Evolutionary conservation across 768 basidiomycete species (phyloP).

Genomic region (Paxillus involutus): DNA sequence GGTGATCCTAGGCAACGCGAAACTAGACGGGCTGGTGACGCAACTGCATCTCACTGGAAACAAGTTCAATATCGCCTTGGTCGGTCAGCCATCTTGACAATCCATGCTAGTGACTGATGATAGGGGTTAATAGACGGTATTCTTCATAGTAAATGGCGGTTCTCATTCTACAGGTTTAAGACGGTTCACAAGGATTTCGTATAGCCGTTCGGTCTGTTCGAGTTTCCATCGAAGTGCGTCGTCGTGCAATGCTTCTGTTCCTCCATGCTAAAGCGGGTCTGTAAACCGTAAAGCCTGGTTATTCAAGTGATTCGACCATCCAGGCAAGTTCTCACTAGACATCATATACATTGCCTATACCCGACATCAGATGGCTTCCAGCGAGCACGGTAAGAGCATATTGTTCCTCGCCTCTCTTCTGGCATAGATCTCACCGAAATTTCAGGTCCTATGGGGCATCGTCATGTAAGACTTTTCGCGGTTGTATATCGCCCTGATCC

Average conservation of each 20-base stretch:
- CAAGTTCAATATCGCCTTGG: conserved; percentile 63
- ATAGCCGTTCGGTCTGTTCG: conserved; percentile 49
- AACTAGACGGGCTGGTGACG: conserved; percentile 54
- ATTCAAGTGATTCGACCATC: conserved; percentile 63
- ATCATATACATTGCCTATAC: not conserved
- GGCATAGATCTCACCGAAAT: not conserved
- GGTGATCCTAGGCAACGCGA: conserved; percentile 49
- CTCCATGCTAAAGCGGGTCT: not conserved
- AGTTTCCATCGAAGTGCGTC: conserved; percentile 66
- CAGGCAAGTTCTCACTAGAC: conserved; percentile 33
- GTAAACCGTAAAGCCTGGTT: conserved; percentile 24
- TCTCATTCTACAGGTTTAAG: not conserved
- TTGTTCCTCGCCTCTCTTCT: not conserved
- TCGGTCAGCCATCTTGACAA: conserved; percentile 35
- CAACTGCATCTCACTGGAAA: conserved; percentile 56
- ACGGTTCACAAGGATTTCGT: not conserved
- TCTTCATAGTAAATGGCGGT: conserved; percentile 52
- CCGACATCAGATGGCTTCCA: conserved; percentile 51
- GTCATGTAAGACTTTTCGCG: conserved; percentile 45
- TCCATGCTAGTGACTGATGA: not conserved
- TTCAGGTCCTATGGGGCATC: conserved; percentile 58
- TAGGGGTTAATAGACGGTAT: conserved; percentile 50
- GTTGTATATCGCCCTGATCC: not conserved
- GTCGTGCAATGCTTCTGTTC: not conserved
- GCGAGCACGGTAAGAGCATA: conserved; percentile 49